A percentile compares a stretch with the other conserved stretches of the same genome.
These are phyloP conservation scores for Cryptosporidium tyzzeri DNA, from an alignment of 169 alveolate species.

Conservation along the genomic window DNA sequence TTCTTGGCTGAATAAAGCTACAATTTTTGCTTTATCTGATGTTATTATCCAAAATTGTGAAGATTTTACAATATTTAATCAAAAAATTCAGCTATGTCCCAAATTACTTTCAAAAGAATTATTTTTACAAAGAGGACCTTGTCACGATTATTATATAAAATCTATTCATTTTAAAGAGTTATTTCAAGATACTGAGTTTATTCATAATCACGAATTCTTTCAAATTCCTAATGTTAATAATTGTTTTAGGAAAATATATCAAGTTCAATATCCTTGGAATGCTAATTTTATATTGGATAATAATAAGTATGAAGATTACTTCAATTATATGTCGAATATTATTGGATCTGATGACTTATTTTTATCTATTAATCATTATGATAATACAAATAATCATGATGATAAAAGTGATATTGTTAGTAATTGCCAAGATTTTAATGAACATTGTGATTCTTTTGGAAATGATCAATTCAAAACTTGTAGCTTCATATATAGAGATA, in stretches of 20 bases:
- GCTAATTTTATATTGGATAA: constrained; percentile 19
- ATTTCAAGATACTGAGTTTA: neutral
- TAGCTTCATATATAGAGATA: constrained; percentile 33
- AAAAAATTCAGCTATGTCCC: neutral
- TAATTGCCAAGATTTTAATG: neutral
- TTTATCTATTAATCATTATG: constrained; percentile 11
- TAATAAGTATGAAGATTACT: constrained; percentile 24
- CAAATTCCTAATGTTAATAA: neutral
- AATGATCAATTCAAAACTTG: neutral
- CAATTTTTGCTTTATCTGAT: neutral
- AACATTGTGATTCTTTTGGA: neutral
- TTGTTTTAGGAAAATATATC: neutral
- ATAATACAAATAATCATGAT: neutral
- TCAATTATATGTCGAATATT: constrained; percentile 10
- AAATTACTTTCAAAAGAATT: neutral
- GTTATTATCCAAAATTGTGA: neutral
- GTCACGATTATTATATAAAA: neutral
- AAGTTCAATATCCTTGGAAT: constrained; percentile 49
- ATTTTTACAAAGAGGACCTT: neutral
- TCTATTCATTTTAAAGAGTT: neutral
- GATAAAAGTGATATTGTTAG: neutral
- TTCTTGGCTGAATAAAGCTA: constrained; percentile 27
- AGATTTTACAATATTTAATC: neutral
- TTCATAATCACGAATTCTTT: neutral
- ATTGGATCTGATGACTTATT: constrained; percentile 62